Conservation (phyloP, 345 rosid species). For the Dipteronia dyeriana region DNA sequence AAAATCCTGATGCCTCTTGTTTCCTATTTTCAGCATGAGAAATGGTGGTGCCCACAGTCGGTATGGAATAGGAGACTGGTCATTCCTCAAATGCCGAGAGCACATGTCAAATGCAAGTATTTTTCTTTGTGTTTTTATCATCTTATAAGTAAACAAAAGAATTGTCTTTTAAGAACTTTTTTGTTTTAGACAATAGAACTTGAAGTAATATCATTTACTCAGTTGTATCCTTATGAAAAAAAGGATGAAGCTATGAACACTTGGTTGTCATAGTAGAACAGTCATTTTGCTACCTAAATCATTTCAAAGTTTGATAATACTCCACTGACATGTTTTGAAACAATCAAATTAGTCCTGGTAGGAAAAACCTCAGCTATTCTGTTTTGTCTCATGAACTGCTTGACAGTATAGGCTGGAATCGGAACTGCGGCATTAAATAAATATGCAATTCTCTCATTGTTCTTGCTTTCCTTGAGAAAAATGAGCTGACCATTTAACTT, state of each 20-base stretch:
- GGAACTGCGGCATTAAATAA: not conserved
- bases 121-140: no score
- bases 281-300: not conserved
- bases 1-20: slow-evolving; percentile 14
- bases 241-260: not conserved
- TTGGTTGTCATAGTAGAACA: not conserved
- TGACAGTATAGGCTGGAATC: not conserved
- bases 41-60: slow-evolving; percentile 93
- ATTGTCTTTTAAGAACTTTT: not conserved
- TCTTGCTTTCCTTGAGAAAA: not conserved
- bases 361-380: not conserved
- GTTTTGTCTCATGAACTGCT: not conserved
- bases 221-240: not conserved
- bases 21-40: slow-evolving; percentile 57
- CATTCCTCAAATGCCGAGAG: slow-evolving; percentile 77
- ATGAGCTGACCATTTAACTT: not conserved
- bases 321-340: not conserved
- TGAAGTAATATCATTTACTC: not conserved
- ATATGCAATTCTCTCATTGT: not conserved
- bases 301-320: no score
- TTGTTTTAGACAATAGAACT: not conserved
- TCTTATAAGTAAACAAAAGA: not conserved
- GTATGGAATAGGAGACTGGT: slow-evolving; percentile 85
- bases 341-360: not conserved
- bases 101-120: slow-evolving; percentile 72